Evolutionary conservation across 345 rosid species (phyloP), one percentile per base, ranked within the genome.

Genomic region (Euphorbia pulcherrima): DNA sequence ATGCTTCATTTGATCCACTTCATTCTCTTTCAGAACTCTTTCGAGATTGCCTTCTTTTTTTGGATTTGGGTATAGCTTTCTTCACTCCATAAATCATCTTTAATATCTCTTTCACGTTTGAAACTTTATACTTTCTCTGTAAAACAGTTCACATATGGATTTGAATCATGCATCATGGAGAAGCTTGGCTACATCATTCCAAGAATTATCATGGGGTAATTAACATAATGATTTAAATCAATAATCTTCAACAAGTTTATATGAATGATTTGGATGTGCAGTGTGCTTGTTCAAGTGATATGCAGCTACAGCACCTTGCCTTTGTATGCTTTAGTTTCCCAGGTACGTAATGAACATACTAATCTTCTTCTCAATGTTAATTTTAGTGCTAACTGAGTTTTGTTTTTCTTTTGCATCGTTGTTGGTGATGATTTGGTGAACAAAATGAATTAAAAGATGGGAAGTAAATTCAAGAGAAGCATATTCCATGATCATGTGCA

Each of bases 271-370:
- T 52, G 23, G 26, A 2, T 21, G 8, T 75, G 66, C 86, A 93
- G 98, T 24, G 86, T 81, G 64, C 60, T 83, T 16, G 92, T 93
- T 65, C 96, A 93, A 84, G 91, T 89, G 39, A 86, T 93, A 13
- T 93, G 98, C 83, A 81, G 98, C 73, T 86, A 89, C 80, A 87
- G 87, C 72, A 93, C 98, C 54, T 77, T 90, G 62, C 98, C 96
- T 39, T 62, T 90, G 52, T 88, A 90, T 47, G 96, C 83, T 24
- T 63, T 90, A 39, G 97, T 90, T 62, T 79, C 94, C 51, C 94
- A 84, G 82, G 97, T 92, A 46, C 35, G 60, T 62, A n/a, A 0
- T 5, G 0, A 18, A 20, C 54, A 50, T 24, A n/a, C 18, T 50
- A 2, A 50, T 3, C 37, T 33, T 33, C 37, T 33, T 33, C 37